Percentiles rank a stretch among this genome's conserved stretches.
These are phyloP conservation scores for Diaporthe aspalathi DNA, from an alignment of 2,329 filamentous ascomycete species.

Conservation along the genomic window DNA sequence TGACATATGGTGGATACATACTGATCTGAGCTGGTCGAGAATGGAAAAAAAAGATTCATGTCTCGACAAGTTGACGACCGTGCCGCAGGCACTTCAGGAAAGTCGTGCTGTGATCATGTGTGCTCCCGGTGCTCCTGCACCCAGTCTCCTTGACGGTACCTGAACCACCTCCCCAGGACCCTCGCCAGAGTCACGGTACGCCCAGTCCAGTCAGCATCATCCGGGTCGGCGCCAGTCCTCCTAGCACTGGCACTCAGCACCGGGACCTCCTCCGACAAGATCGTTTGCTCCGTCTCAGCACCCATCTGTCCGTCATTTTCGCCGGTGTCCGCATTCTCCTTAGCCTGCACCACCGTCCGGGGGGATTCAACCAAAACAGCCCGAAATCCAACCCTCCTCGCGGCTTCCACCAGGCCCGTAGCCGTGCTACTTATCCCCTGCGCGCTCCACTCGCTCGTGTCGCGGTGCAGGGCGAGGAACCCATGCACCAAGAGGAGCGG, in stretches of 20 bases:
- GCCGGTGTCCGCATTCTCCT: constrained; percentile 21
- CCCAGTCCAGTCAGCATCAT: constrained; percentile 67
- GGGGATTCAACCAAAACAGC: constrained; percentile 62
- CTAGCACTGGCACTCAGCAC: constrained; percentile 69
- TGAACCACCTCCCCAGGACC: constrained; percentile 75
- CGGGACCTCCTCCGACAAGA: constrained; percentile 65
- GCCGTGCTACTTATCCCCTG: constrained; percentile 75
- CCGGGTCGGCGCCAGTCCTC: constrained; percentile 53
- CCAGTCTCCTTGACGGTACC: constrained; percentile 57
- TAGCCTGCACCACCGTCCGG: constrained; percentile 39
- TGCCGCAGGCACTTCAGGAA: not conserved
- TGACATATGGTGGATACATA: constrained; percentile 10
- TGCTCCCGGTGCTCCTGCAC: constrained; percentile 36
- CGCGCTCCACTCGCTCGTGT: constrained; percentile 79
- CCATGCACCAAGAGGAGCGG: constrained; percentile 73
- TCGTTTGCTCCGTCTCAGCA: constrained; percentile 43
- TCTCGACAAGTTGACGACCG: not conserved
- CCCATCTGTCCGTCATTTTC: not conserved
- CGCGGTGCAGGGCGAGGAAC: constrained; percentile 72
- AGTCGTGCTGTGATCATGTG: not conserved
- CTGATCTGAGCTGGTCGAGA: constrained; percentile 30
- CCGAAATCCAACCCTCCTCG: constrained; percentile 56
- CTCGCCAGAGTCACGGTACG: constrained; percentile 67
- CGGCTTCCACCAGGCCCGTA: constrained; percentile 72
- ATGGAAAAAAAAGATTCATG: not conserved